These are phyloP conservation scores for Pythium graminicola DNA, from an alignment of 352 stramenopile genomes.

Conservation along the genomic window DNA sequence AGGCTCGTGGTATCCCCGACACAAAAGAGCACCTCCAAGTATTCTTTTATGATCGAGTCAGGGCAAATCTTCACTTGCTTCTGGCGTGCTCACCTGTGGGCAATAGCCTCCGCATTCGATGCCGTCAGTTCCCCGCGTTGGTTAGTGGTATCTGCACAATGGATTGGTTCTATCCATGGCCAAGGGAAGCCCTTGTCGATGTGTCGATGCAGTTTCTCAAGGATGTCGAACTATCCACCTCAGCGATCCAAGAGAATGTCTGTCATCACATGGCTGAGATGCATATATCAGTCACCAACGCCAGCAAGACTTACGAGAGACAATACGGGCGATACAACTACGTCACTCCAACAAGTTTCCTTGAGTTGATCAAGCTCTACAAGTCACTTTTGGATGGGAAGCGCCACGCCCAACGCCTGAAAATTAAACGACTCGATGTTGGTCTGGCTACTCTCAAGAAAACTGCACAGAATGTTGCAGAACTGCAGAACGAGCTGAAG, in stretches of 20 bases:
- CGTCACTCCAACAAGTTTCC: slow-evolving; percentile 89
- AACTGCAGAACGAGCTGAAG: slow-evolving; percentile 79
- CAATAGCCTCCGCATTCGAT: slow-evolving; percentile 57
- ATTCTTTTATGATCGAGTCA: slow-evolving; percentile 87
- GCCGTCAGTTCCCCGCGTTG: slow-evolving; percentile 73
- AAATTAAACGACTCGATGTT: slow-evolving; percentile 80
- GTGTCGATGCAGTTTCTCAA: slow-evolving; percentile 84
- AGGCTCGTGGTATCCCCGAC: slow-evolving; percentile 79
- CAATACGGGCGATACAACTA: slow-evolving; percentile 85
- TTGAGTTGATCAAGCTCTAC: slow-evolving; percentile 92
- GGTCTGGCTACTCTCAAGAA: slow-evolving; percentile 81
- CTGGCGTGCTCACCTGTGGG: slow-evolving; percentile 85
- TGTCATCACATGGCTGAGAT: slow-evolving; percentile 92
- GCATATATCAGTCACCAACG: slow-evolving; percentile 78
- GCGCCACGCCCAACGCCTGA: slow-evolving; percentile 40
- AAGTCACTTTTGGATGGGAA: slow-evolving; percentile 65
- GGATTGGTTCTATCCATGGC: slow-evolving; percentile 91
- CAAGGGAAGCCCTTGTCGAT: slow-evolving; percentile 80
- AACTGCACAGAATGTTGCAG: slow-evolving; percentile 68
- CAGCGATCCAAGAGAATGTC: slow-evolving; percentile 86
- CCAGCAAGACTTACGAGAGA: slow-evolving; percentile 70
- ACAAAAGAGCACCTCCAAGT: slow-evolving; percentile 86
- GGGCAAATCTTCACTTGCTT: slow-evolving; percentile 82
- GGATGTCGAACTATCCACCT: slow-evolving; percentile 53
- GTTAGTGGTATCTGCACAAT: slow-evolving; percentile 65